Conservation (phyloP, 1,139 yeast species). For the Eremothecium sinecaudum region DNA sequence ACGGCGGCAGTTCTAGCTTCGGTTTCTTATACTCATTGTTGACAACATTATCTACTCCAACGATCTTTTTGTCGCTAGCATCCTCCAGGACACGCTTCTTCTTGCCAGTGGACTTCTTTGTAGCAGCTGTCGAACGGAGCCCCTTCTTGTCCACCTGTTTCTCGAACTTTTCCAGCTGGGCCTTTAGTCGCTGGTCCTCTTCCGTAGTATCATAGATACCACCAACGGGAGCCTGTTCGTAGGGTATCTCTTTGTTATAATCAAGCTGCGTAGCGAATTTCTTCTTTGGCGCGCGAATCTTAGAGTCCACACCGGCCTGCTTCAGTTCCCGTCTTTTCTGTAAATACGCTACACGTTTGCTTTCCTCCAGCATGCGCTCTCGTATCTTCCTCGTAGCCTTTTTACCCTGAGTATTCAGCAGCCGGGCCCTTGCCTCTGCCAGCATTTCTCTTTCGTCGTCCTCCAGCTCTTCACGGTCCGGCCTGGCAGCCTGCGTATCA, state of each 20-base stretch:
- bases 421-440: constrained; percentile 83
- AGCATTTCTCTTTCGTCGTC: constrained; percentile 91
- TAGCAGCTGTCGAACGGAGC: constrained; percentile 31
- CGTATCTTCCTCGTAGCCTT: constrained; percentile 88
- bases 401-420: constrained; percentile 90
- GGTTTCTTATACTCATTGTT: constrained; percentile 43
- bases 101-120: constrained; percentile 27
- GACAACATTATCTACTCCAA: constrained; percentile 31
- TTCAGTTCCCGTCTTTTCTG: constrained; percentile 80
- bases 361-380: constrained; percentile 70
- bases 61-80: constrained; percentile 21
- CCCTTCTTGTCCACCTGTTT: constrained; percentile 42
- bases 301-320: constrained; percentile 68
- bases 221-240: constrained; percentile 59
- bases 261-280: constrained; percentile 61
- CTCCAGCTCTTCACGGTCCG: constrained; percentile 69
- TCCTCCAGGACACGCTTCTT: constrained; percentile 25
- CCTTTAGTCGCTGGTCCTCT: constrained; percentile 41
- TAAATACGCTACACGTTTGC: constrained; percentile 61
- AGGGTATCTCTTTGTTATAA: constrained; percentile 74
- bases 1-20: constrained; percentile 46
- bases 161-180: constrained; percentile 39
- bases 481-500: constrained; percentile 75
- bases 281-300: constrained; percentile 34
- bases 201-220: constrained; percentile 63